phyloP scores from a whole-genome alignment of 2,329 filamentous ascomycete genomes.

The Penicillium glabrum region DNA sequence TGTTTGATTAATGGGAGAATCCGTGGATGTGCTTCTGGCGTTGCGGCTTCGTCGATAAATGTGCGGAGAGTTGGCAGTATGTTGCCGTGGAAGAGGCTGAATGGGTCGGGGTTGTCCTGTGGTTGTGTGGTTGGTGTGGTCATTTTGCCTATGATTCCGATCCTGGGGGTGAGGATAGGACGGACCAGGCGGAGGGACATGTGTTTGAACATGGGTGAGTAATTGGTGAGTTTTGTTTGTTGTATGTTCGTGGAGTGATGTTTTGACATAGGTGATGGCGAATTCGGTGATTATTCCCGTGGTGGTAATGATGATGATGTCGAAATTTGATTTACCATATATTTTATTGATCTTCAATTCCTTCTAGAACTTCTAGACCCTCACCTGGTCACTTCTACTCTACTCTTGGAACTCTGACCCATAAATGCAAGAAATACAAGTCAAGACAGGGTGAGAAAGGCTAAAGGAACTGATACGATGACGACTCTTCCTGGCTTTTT shows the following conservation, averaged over 20 bases:
- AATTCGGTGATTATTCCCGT: not conserved
- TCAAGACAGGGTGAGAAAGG: too few species aligned
- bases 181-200: not conserved
- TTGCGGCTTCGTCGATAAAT: not conserved
- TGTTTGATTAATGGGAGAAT: conserved; percentile 41
- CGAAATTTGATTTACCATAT: not conserved
- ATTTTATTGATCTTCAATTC: too few species aligned
- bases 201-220: not conserved
- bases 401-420: too few species aligned
- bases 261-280: not conserved
- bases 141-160: not conserved
- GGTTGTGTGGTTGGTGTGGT: not conserved
- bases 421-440: too few species aligned
- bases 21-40: conserved; percentile 9
- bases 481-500: too few species aligned
- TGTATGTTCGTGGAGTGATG: not conserved
- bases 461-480: too few species aligned
- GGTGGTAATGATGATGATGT: not conserved
- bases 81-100: not conserved
- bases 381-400: too few species aligned
- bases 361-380: too few species aligned
- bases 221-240: not conserved
- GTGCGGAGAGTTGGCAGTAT: not conserved
- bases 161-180: not conserved
- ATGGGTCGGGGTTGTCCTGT: not conserved